Evolutionary conservation across 768 basidiomycete species (phyloP).

Genomic region (Trametes elegans): DNA sequence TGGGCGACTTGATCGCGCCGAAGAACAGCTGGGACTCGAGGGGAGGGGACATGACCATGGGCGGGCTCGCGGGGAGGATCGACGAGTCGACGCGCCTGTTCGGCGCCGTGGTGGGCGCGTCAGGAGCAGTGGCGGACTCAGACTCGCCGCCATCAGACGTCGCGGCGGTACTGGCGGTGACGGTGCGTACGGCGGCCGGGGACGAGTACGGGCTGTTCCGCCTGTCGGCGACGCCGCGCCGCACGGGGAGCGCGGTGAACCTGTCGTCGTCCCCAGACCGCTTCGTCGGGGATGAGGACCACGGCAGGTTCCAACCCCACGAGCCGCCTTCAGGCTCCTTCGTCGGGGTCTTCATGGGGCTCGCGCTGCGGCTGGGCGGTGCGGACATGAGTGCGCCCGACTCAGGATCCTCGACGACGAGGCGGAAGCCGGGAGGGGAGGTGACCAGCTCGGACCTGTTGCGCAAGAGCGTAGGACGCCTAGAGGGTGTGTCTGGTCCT

Average conservation of each 20-base stretch:
- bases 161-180: neutral
- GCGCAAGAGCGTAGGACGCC: conserved; percentile 6
- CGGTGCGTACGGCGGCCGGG: conserved; percentile 15
- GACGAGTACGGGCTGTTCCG: conserved; percentile 27
- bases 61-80: conserved; percentile 54
- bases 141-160: too few species aligned
- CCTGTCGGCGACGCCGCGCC: conserved; percentile 31
- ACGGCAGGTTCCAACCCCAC: conserved; percentile 22
- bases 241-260: conserved; percentile 40
- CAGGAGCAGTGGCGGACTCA: neutral
- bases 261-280: conserved; percentile 30
- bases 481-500: conserved; percentile 24
- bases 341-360: conserved; percentile 4
- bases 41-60: conserved; percentile 53
- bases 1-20: conserved; percentile 15
- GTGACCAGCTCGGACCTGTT: neutral
- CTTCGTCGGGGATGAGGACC: conserved; percentile 21
- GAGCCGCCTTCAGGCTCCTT: conserved; percentile 8
- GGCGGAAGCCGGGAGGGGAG: conserved; percentile 42
- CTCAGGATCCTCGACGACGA: conserved; percentile 38
- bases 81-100: conserved; percentile 33
- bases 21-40: conserved; percentile 59
- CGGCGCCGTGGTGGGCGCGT: neutral
- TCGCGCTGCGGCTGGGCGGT: neutral
- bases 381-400: conserved; percentile 18